These are phyloP conservation scores for Fusarium musae DNA, from an alignment of 2,329 filamentous ascomycete species.

Conservation along the genomic window DNA sequence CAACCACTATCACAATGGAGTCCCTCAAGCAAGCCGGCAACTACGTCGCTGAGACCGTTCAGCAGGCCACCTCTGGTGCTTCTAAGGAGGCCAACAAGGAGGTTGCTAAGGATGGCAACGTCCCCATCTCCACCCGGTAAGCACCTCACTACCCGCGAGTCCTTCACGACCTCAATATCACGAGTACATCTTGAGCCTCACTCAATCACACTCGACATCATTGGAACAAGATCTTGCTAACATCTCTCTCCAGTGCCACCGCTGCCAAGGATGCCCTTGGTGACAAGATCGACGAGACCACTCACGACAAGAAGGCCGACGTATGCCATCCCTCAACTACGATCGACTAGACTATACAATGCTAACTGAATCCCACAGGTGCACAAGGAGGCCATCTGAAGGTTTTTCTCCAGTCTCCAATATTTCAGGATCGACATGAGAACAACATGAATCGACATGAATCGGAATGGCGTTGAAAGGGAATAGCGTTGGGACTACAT, in stretches of 20 bases:
- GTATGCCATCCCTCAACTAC: conserved; percentile 14
- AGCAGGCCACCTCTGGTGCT: conserved; percentile 65
- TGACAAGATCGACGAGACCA: conserved; percentile 59
- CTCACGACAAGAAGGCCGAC: conserved; percentile 55
- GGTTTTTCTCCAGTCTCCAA: no score
- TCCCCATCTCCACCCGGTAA: conserved; percentile 64
- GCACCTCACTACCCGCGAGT: conserved; percentile 11
- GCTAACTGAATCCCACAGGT: neutral
- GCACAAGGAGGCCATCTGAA: neutral
- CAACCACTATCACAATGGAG: conserved; percentile 58
- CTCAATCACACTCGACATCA: neutral
- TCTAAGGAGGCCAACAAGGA: conserved; percentile 78
- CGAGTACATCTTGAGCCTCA: neutral
- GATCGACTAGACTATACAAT: neutral
- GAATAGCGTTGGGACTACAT: conserved; percentile 16
- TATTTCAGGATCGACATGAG: neutral
- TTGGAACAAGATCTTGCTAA: conserved; percentile 40
- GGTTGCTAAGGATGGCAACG: conserved; percentile 71
- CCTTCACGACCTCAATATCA: neutral
- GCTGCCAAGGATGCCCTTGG: conserved; percentile 62
- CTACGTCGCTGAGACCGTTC: conserved; percentile 75
- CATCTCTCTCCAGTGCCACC: conserved; percentile 47
- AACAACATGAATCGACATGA: neutral
- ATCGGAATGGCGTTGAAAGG: conserved; percentile 11
- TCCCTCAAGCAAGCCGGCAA: conserved; percentile 70